Conservation (phyloP, 441 rosid genomes). For the Corymbia calophylla region DNA sequence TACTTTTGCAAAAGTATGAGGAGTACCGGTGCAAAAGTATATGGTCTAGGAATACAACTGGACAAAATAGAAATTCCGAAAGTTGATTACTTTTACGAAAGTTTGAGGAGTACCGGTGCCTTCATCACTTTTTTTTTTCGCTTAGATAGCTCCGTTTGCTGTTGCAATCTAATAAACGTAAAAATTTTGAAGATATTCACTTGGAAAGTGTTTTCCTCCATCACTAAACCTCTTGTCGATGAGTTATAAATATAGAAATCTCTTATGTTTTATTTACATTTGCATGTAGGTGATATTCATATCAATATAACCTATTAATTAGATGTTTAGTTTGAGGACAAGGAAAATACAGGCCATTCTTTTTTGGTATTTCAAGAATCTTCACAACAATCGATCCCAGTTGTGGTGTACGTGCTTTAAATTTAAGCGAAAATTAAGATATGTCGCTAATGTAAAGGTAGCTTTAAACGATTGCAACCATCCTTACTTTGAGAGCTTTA, state of each 20-base stretch:
- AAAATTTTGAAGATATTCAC: not conserved
- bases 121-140: too few species aligned
- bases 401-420: not conserved
- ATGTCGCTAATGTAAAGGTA: not conserved
- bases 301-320: too few species aligned
- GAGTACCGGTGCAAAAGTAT: not conserved
- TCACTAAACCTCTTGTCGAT: too few species aligned
- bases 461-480: rapidly evolving
- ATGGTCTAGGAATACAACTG: not conserved
- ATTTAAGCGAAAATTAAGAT: not conserved
- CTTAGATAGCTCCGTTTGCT: not conserved
- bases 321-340: not conserved
- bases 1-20: not conserved
- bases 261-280: not conserved
- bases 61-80: not conserved
- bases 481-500: not conserved
- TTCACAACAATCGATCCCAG: not conserved
- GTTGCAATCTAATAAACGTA: not conserved
- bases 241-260: not conserved
- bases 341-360: not conserved
- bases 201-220: too few species aligned
- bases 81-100: not conserved
- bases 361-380: not conserved
- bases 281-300: too few species aligned
- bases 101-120: not conserved